Evolutionary conservation across 2,329 filamentous ascomycete genomes (phyloP).

Genomic region (Microsporum audouinii): DNA sequence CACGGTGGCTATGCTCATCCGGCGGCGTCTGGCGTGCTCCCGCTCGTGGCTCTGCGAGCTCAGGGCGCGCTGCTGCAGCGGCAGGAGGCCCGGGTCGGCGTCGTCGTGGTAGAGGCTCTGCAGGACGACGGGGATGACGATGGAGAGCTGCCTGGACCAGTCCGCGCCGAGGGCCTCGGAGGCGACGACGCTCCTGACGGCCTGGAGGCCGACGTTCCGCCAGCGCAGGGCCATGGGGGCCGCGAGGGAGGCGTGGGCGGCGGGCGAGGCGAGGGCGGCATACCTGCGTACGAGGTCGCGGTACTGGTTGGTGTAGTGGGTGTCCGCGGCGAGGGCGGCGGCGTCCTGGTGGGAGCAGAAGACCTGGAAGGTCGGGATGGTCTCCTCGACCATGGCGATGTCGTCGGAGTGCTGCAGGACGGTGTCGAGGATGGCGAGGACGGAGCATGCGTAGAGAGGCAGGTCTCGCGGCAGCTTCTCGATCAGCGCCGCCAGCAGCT

Average conservation of each 20-base stretch:
- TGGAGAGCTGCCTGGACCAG: slow-evolving; percentile 61
- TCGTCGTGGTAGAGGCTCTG: slow-evolving; percentile 68
- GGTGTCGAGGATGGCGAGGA: slow-evolving; percentile 72
- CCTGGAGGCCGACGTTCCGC: slow-evolving; percentile 61
- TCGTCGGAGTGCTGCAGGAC: slow-evolving; percentile 74
- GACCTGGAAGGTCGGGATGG: slow-evolving; percentile 70
- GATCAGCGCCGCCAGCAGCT: slow-evolving; percentile 82
- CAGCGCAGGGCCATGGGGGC: slow-evolving; percentile 63
- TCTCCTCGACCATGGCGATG: slow-evolving; percentile 86
- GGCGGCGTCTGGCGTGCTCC: slow-evolving; percentile 52
- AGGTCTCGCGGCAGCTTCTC: slow-evolving; percentile 87
- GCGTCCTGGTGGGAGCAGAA: slow-evolving; percentile 85
- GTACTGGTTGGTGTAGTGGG: slow-evolving; percentile 70
- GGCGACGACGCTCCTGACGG: slow-evolving; percentile 67
- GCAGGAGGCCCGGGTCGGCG: slow-evolving; percentile 56
- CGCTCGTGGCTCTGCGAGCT: slow-evolving; percentile 55
- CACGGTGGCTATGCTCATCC: slow-evolving; percentile 70
- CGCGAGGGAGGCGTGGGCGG: slow-evolving; percentile 30
- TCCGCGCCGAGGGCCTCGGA: slow-evolving; percentile 69
- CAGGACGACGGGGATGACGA: slow-evolving; percentile 73
- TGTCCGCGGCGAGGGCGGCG: slow-evolving; percentile 72
- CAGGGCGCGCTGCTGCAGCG: slow-evolving; percentile 55
- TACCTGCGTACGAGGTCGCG: slow-evolving; percentile 71
- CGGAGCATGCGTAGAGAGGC: slow-evolving; percentile 72
- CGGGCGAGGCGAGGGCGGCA: slow-evolving; percentile 63